Base-by-base conservation (phyloP, 371 early-diverging fungal species). In the Saksenaea oblongispora region DNA sequence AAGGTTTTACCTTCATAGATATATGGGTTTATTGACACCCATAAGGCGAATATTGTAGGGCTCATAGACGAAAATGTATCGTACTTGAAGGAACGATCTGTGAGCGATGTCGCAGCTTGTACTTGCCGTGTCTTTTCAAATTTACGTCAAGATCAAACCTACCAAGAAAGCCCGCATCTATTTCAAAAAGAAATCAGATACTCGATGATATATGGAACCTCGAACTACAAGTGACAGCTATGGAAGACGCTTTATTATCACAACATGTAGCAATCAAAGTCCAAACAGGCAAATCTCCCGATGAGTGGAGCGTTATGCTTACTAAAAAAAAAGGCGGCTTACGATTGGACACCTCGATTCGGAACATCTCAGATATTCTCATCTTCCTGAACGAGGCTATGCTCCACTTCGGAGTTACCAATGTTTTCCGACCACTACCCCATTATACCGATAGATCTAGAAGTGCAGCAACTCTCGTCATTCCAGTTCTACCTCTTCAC, bases 41-140 rank as follows among this genome's bases (percentile, higher is more conserved):
- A n/a, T n/a, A 35, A 80, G 80, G 80, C 56, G 80, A 80, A 60
- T 71, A 77, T 56, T 80, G 80, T 56, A 66, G 80, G 55, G 75
- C 77, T 17, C 80, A 80, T 64, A 71, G 80, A 24, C 67, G 80
- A 34, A 75, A 75, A 63, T 80, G 80, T 59, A 70, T 72, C 36
- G 62, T 75, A 15, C 26, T 57, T 14, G 60, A 75, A 56, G 74
- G 71, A 1, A 63, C 44, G 26, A 66, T 66, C 44, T 80, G 80
- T 56, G 72, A 75, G 42, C 71, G 80, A 35, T 80, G 80, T 59
- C 42, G 63, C 5, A 75, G 73, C 42, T 77, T 71, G 68, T 66
- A 59, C 28, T 51, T 72, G n/a, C 39, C 69, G 9, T 80, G 80
- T 54, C 63, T 80, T 0, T 80, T 77, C 54, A 73, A 73, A 34